Conservation (phyloP, 78 protist species). For the Dictyostelium firmibasis region DNA sequence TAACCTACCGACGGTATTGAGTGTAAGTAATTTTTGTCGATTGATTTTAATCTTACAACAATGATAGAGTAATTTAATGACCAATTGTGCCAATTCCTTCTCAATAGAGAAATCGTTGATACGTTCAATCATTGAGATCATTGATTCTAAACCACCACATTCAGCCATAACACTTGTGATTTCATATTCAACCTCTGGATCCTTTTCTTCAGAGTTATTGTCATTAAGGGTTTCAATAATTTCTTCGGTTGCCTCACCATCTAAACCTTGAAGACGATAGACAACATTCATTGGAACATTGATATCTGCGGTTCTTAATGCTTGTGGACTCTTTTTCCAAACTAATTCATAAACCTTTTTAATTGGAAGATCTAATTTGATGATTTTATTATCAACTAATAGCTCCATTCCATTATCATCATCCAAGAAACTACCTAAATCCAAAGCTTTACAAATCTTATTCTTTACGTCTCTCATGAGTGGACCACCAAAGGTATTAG, state of each 20-base stretch:
- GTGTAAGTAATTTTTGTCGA: conserved; percentile 59
- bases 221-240: conserved; percentile 77
- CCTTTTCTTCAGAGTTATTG: conserved; percentile 41
- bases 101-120: neutral
- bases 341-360: conserved; percentile 88
- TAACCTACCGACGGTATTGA: conserved; percentile 24
- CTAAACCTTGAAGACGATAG: conserved; percentile 91
- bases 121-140: conserved; percentile 6
- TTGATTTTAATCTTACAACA: conserved; percentile 62
- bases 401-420: conserved; percentile 96
- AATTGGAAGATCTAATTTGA: conserved; percentile 91
- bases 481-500: conserved; percentile 79
- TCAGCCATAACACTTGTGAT: conserved; percentile 76
- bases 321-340: conserved; percentile 71
- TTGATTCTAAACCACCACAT: conserved; percentile 69
- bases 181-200: conserved; percentile 86
- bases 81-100: conserved; percentile 49
- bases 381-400: conserved; percentile 89
- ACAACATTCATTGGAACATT: conserved; percentile 88
- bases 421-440: conserved; percentile 81
- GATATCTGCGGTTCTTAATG: neutral
- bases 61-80: conserved; percentile 43
- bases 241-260: conserved; percentile 95
- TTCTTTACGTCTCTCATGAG: conserved; percentile 95
- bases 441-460: conserved; percentile 88